Conservation (phyloP, 2,329 filamentous ascomycete genomes). For the Zarea fungicola region DNA sequence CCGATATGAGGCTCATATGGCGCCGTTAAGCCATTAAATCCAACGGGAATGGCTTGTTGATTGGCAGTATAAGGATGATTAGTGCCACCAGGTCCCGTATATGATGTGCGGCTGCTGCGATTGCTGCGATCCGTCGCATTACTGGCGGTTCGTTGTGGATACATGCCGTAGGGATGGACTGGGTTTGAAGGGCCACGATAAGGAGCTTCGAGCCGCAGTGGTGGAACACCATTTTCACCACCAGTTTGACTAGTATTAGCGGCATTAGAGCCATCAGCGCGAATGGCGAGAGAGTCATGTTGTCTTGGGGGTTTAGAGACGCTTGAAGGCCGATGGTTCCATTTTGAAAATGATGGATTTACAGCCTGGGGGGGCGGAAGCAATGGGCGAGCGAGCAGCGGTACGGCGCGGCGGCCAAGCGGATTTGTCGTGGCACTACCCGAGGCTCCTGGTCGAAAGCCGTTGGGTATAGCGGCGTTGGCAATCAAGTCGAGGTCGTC, state of each 20-base stretch:
- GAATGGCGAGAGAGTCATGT: conserved; percentile 46
- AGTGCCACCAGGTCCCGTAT: conserved; percentile 59
- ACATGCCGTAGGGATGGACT: conserved; percentile 81
- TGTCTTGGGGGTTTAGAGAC: conserved; percentile 47
- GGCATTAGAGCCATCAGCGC: conserved; percentile 43
- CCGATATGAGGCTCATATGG: conserved; percentile 68
- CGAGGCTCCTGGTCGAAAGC: conserved; percentile 42
- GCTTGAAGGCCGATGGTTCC: conserved; percentile 44
- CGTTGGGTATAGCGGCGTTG: conserved; percentile 47
- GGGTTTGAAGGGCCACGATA: conserved; percentile 67
- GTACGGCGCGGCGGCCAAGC: neutral
- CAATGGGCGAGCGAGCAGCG: conserved; percentile 13
- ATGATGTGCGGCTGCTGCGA: conserved; percentile 32
- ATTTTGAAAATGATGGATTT: conserved; percentile 21
- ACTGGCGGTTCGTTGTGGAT: conserved; percentile 68
- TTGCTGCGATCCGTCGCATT: conserved; percentile 54
- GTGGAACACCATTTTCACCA: conserved; percentile 28
- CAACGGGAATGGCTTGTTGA: conserved; percentile 54
- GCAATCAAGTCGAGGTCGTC: conserved; percentile 45
- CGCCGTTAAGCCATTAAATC: conserved; percentile 64
- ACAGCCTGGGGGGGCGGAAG: conserved; percentile 17
- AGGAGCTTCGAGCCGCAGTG: conserved; percentile 51
- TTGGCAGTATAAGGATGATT: conserved; percentile 69
- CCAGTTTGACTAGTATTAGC: conserved; percentile 27
- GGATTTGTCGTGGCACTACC: neutral